Evolutionary conservation across 805 yeast species (phyloP).

Genomic region (Yarrowia sp.): DNA sequence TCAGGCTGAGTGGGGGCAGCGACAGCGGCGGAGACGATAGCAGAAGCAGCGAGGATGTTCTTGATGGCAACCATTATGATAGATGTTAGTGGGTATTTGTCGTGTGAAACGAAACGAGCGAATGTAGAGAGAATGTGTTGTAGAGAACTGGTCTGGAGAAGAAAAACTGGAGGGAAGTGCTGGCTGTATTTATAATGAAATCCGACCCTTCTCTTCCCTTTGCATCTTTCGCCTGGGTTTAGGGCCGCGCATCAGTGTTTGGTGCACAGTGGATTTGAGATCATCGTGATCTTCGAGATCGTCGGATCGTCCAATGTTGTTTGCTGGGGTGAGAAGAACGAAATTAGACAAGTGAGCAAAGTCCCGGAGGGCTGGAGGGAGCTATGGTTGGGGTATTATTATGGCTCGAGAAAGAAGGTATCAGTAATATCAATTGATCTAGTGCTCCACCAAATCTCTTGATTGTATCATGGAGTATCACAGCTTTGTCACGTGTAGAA

Average conservation of each 20-base stretch:
- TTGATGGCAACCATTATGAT: constrained; percentile 21
- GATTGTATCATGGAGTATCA: background rate
- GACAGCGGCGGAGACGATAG: constrained; percentile 23
- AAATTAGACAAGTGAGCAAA: background rate
- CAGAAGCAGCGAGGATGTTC: constrained; percentile 22
- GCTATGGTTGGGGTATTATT: background rate
- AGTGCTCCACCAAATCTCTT: no score
- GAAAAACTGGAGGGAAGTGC: constrained; percentile 2
- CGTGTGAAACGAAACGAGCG: constrained; percentile 24
- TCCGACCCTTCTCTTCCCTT: background rate
- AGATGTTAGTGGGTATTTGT: constrained; percentile 24
- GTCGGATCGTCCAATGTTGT: constrained; percentile 21
- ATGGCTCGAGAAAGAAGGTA: background rate
- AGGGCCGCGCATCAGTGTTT: constrained; percentile 18
- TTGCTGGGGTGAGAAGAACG: constrained; percentile 1
- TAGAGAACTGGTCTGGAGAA: constrained; percentile 23
- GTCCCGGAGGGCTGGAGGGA: background rate
- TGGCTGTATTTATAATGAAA: constrained; percentile 10
- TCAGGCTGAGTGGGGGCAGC: constrained; percentile 24
- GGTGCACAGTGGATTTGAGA: background rate
- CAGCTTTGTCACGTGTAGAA: background rate
- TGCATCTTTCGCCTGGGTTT: background rate
- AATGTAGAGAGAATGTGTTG: constrained; percentile 19
- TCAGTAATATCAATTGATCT: no score
- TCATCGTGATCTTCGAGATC: constrained; percentile 22